Conservation (phyloP, 2,329 filamentous ascomycete species). For the Monosporascus ibericus region DNA sequence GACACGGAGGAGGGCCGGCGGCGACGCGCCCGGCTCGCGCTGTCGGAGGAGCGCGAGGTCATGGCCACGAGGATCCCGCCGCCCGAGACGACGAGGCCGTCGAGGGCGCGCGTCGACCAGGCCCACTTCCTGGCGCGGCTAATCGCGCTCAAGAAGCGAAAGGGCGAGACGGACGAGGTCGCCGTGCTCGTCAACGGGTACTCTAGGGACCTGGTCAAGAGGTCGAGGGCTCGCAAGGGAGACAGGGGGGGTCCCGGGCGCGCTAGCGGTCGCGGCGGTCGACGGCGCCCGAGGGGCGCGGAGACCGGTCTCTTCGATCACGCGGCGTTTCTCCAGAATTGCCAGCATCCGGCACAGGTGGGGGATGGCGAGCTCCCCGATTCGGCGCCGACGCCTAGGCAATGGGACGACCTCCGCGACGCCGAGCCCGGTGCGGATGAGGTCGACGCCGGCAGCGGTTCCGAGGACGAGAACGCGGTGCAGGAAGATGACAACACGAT, state of each 20-base stretch:
- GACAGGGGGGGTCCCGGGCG: neutral
- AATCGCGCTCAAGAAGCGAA: constrained; percentile 57
- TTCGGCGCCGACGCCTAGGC: constrained; percentile 19
- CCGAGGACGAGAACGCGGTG: constrained; percentile 2
- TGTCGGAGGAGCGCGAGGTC: constrained; percentile 22
- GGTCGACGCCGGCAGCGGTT: neutral
- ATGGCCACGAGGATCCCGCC: constrained; percentile 34
- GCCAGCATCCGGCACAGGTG: neutral
- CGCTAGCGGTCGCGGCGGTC: neutral
- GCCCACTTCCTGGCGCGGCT: constrained; percentile 57
- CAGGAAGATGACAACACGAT: neutral
- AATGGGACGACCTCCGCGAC: constrained; percentile 16
- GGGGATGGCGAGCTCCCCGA: neutral
- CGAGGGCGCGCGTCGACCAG: constrained; percentile 34
- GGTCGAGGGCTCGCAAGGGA: neutral
- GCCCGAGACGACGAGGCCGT: constrained; percentile 40
- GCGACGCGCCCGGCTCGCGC: neutral
- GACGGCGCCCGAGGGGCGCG: neutral
- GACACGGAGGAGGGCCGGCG: constrained; percentile 2
- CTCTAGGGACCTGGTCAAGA: neutral
- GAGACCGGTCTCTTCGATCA: neutral
- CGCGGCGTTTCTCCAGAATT: neutral
- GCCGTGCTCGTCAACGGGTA: constrained; percentile 37
- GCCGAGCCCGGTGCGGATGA: neutral
- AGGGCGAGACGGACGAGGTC: constrained; percentile 59